Evolutionary conservation across 179 eudicot genomes (phyloP).

Genomic region (Gypsophila paniculata): DNA sequence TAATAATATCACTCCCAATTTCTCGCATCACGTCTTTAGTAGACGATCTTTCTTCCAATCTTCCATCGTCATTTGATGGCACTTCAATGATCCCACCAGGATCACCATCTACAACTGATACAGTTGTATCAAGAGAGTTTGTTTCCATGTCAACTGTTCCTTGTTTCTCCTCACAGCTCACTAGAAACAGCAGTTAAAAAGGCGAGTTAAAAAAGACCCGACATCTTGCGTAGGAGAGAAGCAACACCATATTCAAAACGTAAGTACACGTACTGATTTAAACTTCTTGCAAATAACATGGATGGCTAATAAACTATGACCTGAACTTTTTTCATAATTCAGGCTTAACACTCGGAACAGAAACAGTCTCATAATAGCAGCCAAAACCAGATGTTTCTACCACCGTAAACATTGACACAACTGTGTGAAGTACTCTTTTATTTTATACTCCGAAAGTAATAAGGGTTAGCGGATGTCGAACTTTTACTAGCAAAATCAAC

Average conservation of each 20-base stretch:
- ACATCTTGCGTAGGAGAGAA: not conserved
- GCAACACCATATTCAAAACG: not conserved
- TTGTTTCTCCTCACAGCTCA: conserved; percentile 14
- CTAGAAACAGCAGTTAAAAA: not conserved
- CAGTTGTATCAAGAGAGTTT: conserved; percentile 31
- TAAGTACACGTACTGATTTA: not conserved
- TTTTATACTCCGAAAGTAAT: not conserved
- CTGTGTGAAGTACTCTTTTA: no score
- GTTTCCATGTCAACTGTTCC: conserved; percentile 41
- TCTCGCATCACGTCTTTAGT: conserved; percentile 37
- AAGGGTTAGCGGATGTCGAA: not conserved
- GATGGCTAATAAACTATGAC: not conserved
- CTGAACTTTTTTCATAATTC: not conserved
- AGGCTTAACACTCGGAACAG: not conserved
- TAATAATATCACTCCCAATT: conserved; percentile 40
- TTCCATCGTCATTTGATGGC: conserved; percentile 29
- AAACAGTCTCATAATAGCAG: not conserved
- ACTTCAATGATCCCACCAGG: conserved; percentile 37
- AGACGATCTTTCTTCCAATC: conserved; percentile 34
- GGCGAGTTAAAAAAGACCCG: not conserved
- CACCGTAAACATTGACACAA: not conserved
- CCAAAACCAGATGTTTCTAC: not conserved
- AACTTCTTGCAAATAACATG: not conserved
- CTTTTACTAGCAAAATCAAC: not conserved
- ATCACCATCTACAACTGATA: conserved; percentile 37